Percentiles rank a stretch among this genome's conserved stretches.
Evolutionary conservation across 805 yeast species (phyloP).

Genomic region (Suhomyces sp.): DNA sequence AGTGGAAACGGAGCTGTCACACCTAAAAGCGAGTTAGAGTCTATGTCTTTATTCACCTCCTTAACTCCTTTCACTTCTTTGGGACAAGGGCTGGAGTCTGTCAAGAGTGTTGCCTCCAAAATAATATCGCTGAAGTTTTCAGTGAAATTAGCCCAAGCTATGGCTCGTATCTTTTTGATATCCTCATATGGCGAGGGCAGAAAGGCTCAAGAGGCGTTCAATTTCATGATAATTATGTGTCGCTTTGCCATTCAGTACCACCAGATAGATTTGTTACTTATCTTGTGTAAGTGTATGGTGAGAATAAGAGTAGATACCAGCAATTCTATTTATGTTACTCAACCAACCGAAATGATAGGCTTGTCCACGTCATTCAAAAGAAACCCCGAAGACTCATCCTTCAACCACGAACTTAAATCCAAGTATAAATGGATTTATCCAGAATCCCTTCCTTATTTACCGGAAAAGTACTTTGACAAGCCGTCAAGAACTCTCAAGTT

Average conservation of each 20-base stretch:
- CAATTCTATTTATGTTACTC: slow-evolving; percentile 45
- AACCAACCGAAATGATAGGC: slow-evolving; percentile 63
- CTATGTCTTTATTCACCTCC: slow-evolving; percentile 21
- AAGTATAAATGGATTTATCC: slow-evolving; percentile 57
- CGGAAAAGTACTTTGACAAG: slow-evolving; percentile 37
- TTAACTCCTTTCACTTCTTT: slow-evolving; percentile 19
- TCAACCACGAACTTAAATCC: slow-evolving; percentile 14
- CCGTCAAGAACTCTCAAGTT: slow-evolving; percentile 30
- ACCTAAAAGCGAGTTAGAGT: not conserved
- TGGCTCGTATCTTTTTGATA: slow-evolving; percentile 23
- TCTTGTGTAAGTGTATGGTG: slow-evolving; percentile 49
- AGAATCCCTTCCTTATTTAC: slow-evolving; percentile 50
- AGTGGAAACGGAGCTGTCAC: not conserved
- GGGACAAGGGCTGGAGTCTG: not conserved
- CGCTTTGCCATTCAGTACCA: slow-evolving; percentile 33
- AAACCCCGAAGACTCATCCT: slow-evolving; percentile 29
- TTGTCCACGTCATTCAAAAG: slow-evolving; percentile 58
- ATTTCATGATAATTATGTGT: slow-evolving; percentile 33
- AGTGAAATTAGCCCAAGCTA: slow-evolving; percentile 20
- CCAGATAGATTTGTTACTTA: slow-evolving; percentile 39
- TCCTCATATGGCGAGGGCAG: slow-evolving; percentile 18
- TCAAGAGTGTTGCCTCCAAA: not conserved
- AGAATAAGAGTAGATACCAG: slow-evolving; percentile 51
- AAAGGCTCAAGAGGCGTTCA: slow-evolving; percentile 29
- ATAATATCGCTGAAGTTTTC: slow-evolving; percentile 11